Evolutionary conservation across 179 eudicot genomes (phyloP).

Genomic region (Silene coronaria): DNA sequence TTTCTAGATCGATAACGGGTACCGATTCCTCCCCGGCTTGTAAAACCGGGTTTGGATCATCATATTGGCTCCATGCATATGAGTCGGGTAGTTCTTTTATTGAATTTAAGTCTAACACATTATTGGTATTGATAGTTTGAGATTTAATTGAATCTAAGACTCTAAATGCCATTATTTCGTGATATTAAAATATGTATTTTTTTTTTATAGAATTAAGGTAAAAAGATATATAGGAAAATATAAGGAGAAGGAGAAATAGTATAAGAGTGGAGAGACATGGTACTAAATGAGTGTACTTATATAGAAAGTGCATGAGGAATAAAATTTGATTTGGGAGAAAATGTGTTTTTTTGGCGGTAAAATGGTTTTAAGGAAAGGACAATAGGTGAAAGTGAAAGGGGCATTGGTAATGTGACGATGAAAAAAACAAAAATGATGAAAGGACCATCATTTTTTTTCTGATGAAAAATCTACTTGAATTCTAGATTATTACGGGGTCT

Average conservation of each 20-base stretch:
- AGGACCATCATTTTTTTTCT: constrained; percentile 12
- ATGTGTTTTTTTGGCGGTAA: constrained; percentile 25
- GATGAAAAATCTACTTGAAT: background rate
- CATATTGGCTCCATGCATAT: constrained; percentile 25
- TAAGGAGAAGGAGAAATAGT: background rate
- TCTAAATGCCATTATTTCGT: constrained; percentile 32
- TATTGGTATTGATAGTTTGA: background rate
- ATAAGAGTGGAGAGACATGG: constrained; percentile 12
- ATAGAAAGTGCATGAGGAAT: constrained; percentile 10
- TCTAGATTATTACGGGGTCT: background rate
- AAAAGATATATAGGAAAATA: too few relatives aligned
- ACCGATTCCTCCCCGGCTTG: background rate
- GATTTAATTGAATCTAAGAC: constrained; percentile 12
- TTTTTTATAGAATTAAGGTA: too few relatives aligned
- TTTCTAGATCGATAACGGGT: constrained; percentile 31
- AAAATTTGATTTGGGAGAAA: constrained; percentile 1
- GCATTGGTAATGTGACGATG: constrained; percentile 14
- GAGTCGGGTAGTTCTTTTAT: constrained; percentile 34
- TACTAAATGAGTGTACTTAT: constrained; percentile 22
- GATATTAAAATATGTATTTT: too few relatives aligned
- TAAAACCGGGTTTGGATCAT: background rate
- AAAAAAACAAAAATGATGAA: constrained; percentile 23
- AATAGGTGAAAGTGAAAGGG: constrained; percentile 34
- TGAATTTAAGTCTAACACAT: constrained; percentile 23
- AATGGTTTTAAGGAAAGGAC: constrained; percentile 28